phyloP scores from a whole-genome alignment of 2,329 filamentous ascomycete species.

The Bipolaris sorokiniana region DNA sequence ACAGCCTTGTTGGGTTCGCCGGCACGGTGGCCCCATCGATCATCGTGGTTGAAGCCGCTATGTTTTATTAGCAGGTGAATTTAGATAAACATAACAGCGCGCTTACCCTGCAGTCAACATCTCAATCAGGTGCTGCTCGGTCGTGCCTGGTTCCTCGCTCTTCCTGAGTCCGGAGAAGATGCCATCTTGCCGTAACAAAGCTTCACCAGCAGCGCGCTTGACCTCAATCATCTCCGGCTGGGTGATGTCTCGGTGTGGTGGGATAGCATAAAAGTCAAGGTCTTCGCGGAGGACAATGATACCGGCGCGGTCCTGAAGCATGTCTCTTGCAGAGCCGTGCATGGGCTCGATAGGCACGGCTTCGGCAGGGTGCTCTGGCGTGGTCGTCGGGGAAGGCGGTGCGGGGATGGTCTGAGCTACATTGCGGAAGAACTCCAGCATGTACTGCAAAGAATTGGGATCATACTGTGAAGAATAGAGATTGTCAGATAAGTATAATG shows the following conservation, averaged over 20 bases:
- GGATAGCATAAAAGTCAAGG: constrained; percentile 96
- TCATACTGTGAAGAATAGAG: constrained; percentile 78
- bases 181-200: constrained; percentile 85
- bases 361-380: constrained; percentile 51
- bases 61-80: constrained; percentile 13
- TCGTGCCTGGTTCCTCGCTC: constrained; percentile 94
- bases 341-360: constrained; percentile 74
- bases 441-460: constrained; percentile 93
- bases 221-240: constrained; percentile 93
- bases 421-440: constrained; percentile 97
- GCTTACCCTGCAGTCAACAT: constrained; percentile 97
- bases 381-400: constrained; percentile 67
- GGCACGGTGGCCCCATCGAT: constrained; percentile 95
- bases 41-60: constrained; percentile 95
- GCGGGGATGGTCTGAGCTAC: constrained; percentile 95
- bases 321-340: constrained; percentile 71
- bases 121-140: constrained; percentile 97
- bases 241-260: constrained; percentile 80
- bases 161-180: constrained; percentile 96
- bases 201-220: constrained; percentile 86
- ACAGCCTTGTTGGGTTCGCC: constrained; percentile 98
- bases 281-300: constrained; percentile 98
- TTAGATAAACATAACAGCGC: neutral
- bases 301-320: constrained; percentile 85
- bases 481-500: constrained; percentile 63